Evolutionary conservation across 257 asterid genomes (phyloP).

Genomic region (Lavandula angustifolia): DNA sequence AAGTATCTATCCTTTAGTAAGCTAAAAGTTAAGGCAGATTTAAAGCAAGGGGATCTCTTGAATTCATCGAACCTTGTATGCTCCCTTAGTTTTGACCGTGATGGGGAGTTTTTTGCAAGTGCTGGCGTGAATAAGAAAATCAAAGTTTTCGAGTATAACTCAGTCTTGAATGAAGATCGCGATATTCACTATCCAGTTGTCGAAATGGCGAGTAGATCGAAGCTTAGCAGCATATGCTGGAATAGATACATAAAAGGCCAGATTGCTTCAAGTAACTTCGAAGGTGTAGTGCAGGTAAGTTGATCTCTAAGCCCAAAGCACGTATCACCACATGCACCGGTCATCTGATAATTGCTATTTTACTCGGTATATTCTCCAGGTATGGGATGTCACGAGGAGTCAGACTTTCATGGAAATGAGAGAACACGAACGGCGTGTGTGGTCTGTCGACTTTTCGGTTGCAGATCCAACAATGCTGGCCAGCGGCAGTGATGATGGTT

Average conservation of each 20-base stretch:
- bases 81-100: conserved; percentile 94
- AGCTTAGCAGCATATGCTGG: conserved; percentile 98
- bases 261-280: conserved; percentile 97
- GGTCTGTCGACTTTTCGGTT: conserved; percentile 94
- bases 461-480: conserved; percentile 97
- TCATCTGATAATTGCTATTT: conserved; percentile 5
- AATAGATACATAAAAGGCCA: conserved; percentile 92
- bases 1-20: conserved; percentile 79
- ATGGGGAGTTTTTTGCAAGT: conserved; percentile 91
- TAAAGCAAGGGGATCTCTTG: conserved; percentile 93
- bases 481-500: conserved; percentile 98
- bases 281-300: conserved; percentile 93
- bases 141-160: conserved; percentile 82
- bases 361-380: conserved; percentile 44
- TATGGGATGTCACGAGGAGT: conserved; percentile 93
- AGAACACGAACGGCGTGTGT: conserved; percentile 92
- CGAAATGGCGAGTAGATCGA: conserved; percentile 89
- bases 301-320: conserved; percentile 3
- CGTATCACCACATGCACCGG: neutral
- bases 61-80: conserved; percentile 91
- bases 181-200: conserved; percentile 96
- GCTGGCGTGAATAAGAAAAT: conserved; percentile 99
- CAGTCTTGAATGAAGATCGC: conserved; percentile 65
- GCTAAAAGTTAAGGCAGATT: conserved; percentile 81
- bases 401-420: conserved; percentile 91